A percentile compares a stretch with the other conserved stretches of the same genome.
phyloP scores from a whole-genome alignment of 1,284 basidiomycete species.

The Bondarzewia mesenterica region DNA sequence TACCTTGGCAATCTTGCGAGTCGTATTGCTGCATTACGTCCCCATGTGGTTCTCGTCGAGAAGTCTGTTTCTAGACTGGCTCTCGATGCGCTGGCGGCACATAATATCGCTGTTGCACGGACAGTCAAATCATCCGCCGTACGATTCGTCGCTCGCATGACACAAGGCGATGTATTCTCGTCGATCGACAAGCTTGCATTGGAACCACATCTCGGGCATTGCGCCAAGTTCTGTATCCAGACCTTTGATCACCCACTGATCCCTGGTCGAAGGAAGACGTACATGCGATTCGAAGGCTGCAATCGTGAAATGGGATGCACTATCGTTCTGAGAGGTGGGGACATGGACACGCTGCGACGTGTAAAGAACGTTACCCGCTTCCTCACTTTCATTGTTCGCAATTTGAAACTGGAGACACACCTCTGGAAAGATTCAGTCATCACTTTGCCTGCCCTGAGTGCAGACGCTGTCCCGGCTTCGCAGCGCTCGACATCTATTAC shows the following conservation, averaged over 20 bases:
- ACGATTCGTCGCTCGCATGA: slow-evolving; percentile 85
- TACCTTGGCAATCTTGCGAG: slow-evolving; percentile 86
- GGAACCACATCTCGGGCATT: slow-evolving; percentile 88
- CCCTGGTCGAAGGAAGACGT: slow-evolving; percentile 86
- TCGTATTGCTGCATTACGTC: slow-evolving; percentile 85
- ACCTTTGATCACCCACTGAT: slow-evolving; percentile 92
- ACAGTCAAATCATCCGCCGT: slow-evolving; percentile 87
- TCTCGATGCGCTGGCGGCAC: slow-evolving; percentile 80
- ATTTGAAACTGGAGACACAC: slow-evolving; percentile 90
- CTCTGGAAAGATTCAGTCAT: slow-evolving; percentile 93
- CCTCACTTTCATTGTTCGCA: slow-evolving; percentile 85
- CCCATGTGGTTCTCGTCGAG: slow-evolving; percentile 90
- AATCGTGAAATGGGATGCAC: slow-evolving; percentile 90
- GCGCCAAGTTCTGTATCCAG: slow-evolving; percentile 82
- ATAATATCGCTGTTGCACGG: slow-evolving; percentile 87
- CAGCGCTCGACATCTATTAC: slow-evolving; percentile 13
- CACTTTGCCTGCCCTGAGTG: slow-evolving; percentile 61
- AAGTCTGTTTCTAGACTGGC: slow-evolving; percentile 90
- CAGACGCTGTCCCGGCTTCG: slow-evolving; percentile 51
- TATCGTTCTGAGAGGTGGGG: slow-evolving; percentile 86
- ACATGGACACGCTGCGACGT: slow-evolving; percentile 69
- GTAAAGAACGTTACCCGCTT: slow-evolving; percentile 92
- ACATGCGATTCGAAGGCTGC: slow-evolving; percentile 97
- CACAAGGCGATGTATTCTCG: slow-evolving; percentile 90
- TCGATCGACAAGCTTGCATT: slow-evolving; percentile 92